Conservation (phyloP, 2,329 filamentous ascomycete genomes). For the Alternaria brassicicola region DNA sequence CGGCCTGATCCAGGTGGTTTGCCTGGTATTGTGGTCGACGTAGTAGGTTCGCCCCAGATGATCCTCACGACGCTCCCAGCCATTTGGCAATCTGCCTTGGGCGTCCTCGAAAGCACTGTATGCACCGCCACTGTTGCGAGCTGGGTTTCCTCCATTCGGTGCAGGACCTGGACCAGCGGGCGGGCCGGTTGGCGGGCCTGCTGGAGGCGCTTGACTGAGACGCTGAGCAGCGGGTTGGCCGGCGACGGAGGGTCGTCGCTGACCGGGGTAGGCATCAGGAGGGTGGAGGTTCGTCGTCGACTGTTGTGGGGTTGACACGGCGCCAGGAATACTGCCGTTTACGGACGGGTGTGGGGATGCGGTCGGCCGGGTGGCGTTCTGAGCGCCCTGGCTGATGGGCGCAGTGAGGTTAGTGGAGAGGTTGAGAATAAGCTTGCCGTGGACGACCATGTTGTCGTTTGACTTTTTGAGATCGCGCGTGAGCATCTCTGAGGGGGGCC, state of each 20-base stretch:
- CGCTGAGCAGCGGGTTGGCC: conserved; percentile 35
- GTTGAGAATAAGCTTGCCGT: conserved; percentile 96
- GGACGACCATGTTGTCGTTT: conserved; percentile 95
- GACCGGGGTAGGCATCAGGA: conserved; percentile 46
- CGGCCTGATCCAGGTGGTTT: conserved; percentile 94
- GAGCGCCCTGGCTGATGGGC: conserved; percentile 65
- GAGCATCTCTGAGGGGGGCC: conserved; percentile 81
- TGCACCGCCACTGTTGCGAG: conserved; percentile 34
- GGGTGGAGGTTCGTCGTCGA: conserved; percentile 47
- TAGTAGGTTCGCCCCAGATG: conserved; percentile 96
- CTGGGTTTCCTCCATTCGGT: conserved; percentile 53
- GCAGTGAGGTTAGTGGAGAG: conserved; percentile 85
- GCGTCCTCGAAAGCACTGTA: conserved; percentile 95
- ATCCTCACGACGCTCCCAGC: conserved; percentile 96
- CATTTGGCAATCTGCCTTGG: conserved; percentile 88
- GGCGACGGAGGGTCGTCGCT: conserved; percentile 35
- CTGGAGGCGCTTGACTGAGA: conserved; percentile 38
- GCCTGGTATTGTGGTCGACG: conserved; percentile 95
- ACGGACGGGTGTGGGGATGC: conserved; percentile 46
- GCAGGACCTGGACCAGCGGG: conserved; percentile 36
- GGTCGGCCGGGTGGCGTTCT: conserved; percentile 48
- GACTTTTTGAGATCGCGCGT: conserved; percentile 97
- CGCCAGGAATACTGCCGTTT: conserved; percentile 43
- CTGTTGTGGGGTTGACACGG: conserved; percentile 49
- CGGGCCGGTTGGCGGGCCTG: conserved; percentile 52